phyloP scores from a whole-genome alignment of 306 rosid species.

The Glycine tomentella region DNA sequence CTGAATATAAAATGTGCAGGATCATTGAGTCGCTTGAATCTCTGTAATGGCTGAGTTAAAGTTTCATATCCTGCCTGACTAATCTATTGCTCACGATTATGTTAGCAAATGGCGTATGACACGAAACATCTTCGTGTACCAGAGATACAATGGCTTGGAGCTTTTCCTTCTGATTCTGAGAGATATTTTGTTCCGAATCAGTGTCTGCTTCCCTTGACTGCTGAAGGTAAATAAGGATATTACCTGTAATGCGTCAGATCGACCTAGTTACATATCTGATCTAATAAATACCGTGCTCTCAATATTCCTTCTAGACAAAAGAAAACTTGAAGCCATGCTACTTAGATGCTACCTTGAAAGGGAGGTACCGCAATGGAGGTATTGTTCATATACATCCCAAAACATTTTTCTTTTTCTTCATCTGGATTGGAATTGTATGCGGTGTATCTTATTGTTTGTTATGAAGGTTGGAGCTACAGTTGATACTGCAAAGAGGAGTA shows the following conservation, averaged over 20 bases:
- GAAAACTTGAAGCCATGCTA: conserved; percentile 76
- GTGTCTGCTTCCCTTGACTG: conserved; percentile 85
- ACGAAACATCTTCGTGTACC: conserved; percentile 71
- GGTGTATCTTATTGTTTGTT: conserved; percentile 23
- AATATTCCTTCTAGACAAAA: conserved; percentile 63
- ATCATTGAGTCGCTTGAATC: conserved; percentile 10
- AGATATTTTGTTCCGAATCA: conserved; percentile 75
- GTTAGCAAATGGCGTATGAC: conserved; percentile 91
- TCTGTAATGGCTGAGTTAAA: background rate
- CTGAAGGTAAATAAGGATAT: conserved; percentile 62
- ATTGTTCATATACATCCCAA: conserved; percentile 38
- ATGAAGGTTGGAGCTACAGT: conserved; percentile 70
- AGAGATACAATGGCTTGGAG: conserved; percentile 89
- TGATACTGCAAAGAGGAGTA: conserved; percentile 81
- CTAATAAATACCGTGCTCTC: conserved; percentile 17
- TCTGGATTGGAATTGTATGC: background rate
- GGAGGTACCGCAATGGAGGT: conserved; percentile 92
- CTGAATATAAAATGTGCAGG: conserved; percentile 18
- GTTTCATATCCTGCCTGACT: conserved; percentile 17
- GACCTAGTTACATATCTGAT: background rate
- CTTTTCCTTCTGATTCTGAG: conserved; percentile 81
- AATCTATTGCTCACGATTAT: conserved; percentile 35
- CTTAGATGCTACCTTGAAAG: conserved; percentile 82
- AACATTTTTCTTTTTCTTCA: conserved; percentile 22
- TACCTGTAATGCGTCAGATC: conserved; percentile 27